Base-by-base conservation (phyloP, 116 monocot species). In the Phalaenopsis hybrid region DNA sequence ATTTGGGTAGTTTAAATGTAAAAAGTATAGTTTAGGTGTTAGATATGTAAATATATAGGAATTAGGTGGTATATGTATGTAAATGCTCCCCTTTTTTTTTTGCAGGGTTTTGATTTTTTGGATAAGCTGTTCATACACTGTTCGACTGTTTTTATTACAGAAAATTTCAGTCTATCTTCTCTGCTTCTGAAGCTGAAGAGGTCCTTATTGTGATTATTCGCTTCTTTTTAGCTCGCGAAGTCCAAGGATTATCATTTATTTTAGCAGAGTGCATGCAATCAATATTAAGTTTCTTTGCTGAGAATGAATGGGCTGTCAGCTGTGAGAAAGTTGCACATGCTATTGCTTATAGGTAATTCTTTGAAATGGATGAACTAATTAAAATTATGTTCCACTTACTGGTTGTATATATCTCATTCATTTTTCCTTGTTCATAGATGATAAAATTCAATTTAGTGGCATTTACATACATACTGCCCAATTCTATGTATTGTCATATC, bases 251-350 rank as follows among this genome's bases (percentile, higher is more conserved):
- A 59, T 83, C 85, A 52, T 76, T 83, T 51, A 68, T 81, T 49
- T 82, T 95, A 77, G 79, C 76, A 80, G 93, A 89, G 55, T 95
- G 98, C 80, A 28, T 98, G 90, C 82, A 84, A 48, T 98, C 98
- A 55, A 31, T 92, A 78, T 80, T 94, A 80, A 57, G 52, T 69
- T 98, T 81, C 83, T 94, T 93, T 81, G 78, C 79, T 57, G 90
- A 91, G 21, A 74, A 83, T 67, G 94, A 98, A 89, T 98, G 98
- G 98, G 79, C 78, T 46, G 70, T 44, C 37, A 87, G 95, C 86
- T 92, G 90, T 77, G 70, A 86, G 76, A 92, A 76, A 74, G 86
- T 94, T 21, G 86, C 95, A 75, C 55, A 65, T 21, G 80, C 83
- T 61, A 80, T 93, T 86, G 88, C 95, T 74, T 21, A 44, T 80